phyloP scores from a whole-genome alignment of 2,329 filamentous ascomycete species.

The Fusarium abutilonis region DNA sequence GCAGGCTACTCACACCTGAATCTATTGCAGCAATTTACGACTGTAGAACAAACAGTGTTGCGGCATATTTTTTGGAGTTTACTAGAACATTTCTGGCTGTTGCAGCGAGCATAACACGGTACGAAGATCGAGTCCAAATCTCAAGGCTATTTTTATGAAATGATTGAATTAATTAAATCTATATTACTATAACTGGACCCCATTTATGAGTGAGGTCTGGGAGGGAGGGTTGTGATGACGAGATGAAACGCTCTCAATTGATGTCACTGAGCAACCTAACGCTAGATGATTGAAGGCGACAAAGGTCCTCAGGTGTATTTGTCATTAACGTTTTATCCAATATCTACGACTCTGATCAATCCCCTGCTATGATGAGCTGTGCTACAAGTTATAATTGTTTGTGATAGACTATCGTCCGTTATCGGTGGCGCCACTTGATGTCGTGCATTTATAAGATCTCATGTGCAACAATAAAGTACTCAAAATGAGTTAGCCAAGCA shows the following conservation, averaged over 20 bases:
- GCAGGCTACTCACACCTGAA: not conserved
- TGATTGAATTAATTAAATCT: too few relatives aligned
- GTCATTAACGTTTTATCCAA: not conserved
- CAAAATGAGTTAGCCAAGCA: constrained; percentile 8
- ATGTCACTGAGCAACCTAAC: not conserved
- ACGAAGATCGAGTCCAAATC: constrained; percentile 1
- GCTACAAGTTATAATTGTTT: not conserved
- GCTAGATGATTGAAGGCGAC: not conserved
- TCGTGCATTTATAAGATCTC: constrained; percentile 10
- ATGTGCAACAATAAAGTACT: not conserved
- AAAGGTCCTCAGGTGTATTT: not conserved
- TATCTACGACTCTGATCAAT: not conserved
- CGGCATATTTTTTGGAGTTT: constrained; percentile 20
- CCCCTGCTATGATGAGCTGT: not conserved
- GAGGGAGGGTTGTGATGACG: not conserved
- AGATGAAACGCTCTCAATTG: not conserved
- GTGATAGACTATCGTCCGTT: constrained; percentile 21
- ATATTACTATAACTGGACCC: not conserved
- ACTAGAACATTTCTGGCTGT: constrained; percentile 7
- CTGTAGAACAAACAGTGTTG: constrained; percentile 13
- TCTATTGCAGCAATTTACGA: constrained; percentile 13
- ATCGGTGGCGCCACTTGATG: constrained; percentile 36
- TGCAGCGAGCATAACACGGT: constrained; percentile 3
- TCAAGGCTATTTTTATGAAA: not conserved
- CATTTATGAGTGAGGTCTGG: too few relatives aligned